Evolutionary conservation across 1,139 yeast species (phyloP).

Genomic region (Spathaspora jeffriesii): DNA sequence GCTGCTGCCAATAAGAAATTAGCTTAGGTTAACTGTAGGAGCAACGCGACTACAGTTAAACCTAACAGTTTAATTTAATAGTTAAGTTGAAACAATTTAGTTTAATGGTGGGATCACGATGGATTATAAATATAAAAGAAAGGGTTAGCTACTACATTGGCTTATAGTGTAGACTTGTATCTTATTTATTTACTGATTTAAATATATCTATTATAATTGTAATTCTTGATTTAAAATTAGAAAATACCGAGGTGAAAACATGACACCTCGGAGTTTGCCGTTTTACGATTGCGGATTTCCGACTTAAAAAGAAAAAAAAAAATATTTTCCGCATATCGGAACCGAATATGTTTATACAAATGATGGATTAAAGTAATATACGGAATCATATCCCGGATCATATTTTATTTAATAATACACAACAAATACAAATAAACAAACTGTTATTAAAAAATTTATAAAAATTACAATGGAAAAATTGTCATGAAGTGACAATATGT

Average conservation of each 20-base stretch:
- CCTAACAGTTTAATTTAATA: no score
- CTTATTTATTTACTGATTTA: not conserved
- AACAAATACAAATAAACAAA: not conserved
- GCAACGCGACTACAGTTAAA: no score
- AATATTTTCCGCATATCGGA: not conserved
- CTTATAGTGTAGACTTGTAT: not conserved
- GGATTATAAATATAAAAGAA: not conserved
- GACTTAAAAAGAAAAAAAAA: no score
- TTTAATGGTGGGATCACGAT: not conserved
- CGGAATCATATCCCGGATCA: not conserved
- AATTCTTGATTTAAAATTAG: not conserved
- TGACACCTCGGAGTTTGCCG: not conserved
- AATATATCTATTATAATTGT: not conserved
- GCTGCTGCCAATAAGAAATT: slow-evolving; percentile 11
- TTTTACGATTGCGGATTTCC: not conserved
- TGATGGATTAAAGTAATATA: no score
- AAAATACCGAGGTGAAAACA: not conserved
- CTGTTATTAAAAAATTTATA: not conserved
- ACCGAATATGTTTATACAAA: not conserved
- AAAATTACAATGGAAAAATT: not conserved
- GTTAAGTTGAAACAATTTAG: no score
- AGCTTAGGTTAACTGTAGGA: not conserved
- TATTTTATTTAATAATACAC: not conserved
- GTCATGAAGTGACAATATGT: no score
- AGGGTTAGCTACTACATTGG: not conserved